Conservation (phyloP, 140 eudicot genomes). For the Oenanthe javanica region DNA sequence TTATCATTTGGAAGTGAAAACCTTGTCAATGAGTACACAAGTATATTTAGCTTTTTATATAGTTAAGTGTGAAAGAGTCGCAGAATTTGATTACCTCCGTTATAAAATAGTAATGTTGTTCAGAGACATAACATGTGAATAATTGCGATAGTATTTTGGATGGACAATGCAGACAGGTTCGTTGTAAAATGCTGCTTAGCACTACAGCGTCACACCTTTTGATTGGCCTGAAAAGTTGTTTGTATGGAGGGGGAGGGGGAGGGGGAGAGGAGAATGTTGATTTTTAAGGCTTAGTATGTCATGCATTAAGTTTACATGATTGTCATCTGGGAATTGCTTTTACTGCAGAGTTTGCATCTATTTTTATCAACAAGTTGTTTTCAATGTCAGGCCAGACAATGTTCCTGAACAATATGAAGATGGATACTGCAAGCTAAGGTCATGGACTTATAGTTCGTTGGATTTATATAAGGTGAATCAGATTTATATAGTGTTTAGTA, state of each 20-base stretch:
- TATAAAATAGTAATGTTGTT: neutral
- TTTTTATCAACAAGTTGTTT: neutral
- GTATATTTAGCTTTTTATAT: neutral
- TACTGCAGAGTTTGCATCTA: neutral
- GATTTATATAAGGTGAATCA: slow-evolving; percentile 68
- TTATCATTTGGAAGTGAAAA: neutral
- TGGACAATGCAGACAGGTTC: neutral
- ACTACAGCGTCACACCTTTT: neutral
- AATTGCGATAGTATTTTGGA: neutral
- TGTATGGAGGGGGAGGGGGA: neutral
- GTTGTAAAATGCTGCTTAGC: neutral
- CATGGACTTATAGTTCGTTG: slow-evolving; percentile 89
- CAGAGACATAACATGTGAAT: neutral
- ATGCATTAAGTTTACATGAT: neutral
- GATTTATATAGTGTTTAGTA: neutral
- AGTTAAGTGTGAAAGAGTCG: neutral
- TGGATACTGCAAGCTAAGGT: slow-evolving; percentile 80
- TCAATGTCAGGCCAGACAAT: slow-evolving; percentile 55
- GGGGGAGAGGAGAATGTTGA: neutral
- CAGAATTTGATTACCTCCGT: neutral
- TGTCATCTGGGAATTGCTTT: neutral
- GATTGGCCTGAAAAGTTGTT: neutral
- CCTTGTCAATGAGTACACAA: neutral
- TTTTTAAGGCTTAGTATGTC: neutral
- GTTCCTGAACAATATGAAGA: slow-evolving; percentile 70